These are phyloP conservation scores for Ceratocystiopsis brevicomis DNA, from an alignment of 2,329 filamentous ascomycete genomes.

Conservation along the genomic window DNA sequence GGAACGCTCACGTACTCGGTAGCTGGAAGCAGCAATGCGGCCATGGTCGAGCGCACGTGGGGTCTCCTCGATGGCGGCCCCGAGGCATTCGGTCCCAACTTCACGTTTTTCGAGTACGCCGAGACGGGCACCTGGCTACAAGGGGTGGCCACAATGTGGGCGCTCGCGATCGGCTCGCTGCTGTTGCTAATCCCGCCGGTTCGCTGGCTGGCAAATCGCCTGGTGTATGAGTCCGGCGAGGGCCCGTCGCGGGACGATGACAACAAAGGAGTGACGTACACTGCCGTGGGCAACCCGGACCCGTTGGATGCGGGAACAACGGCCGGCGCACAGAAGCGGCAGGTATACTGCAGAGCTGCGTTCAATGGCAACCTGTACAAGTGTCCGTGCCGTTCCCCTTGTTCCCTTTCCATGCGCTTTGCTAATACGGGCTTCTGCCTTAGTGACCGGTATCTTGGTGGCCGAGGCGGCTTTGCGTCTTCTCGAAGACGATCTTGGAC, in stretches of 20 bases:
- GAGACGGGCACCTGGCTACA: conserved; percentile 29
- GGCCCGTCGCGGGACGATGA: conserved; percentile 33
- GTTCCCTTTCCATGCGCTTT: background rate
- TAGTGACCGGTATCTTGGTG: conserved; percentile 46
- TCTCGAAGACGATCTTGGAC: conserved; percentile 38
- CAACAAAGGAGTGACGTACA: conserved; percentile 40
- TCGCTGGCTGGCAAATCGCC: conserved; percentile 23
- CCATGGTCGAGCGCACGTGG: conserved; percentile 43
- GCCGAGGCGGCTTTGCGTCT: conserved; percentile 46
- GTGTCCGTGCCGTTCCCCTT: conserved; percentile 26
- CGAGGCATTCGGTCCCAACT: conserved; percentile 41
- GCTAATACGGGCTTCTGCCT: too few species aligned
- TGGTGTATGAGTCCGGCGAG: conserved; percentile 34
- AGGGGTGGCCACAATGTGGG: conserved; percentile 31
- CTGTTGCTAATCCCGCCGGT: conserved; percentile 27
- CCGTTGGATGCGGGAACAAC: conserved; percentile 3
- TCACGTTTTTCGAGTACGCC: conserved; percentile 37
- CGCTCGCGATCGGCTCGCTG: conserved; percentile 22
- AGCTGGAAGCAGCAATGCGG: conserved; percentile 28
- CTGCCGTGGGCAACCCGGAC: conserved; percentile 45
- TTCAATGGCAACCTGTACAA: conserved; percentile 45
- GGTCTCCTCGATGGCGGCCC: conserved; percentile 28
- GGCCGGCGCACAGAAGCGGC: conserved; percentile 17
- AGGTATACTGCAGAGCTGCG: conserved; percentile 35
- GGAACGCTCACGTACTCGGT: conserved; percentile 37